Base-by-base conservation (phyloP, 2,329 filamentous ascomycete species). In the Colletotrichum abscissum region DNA sequence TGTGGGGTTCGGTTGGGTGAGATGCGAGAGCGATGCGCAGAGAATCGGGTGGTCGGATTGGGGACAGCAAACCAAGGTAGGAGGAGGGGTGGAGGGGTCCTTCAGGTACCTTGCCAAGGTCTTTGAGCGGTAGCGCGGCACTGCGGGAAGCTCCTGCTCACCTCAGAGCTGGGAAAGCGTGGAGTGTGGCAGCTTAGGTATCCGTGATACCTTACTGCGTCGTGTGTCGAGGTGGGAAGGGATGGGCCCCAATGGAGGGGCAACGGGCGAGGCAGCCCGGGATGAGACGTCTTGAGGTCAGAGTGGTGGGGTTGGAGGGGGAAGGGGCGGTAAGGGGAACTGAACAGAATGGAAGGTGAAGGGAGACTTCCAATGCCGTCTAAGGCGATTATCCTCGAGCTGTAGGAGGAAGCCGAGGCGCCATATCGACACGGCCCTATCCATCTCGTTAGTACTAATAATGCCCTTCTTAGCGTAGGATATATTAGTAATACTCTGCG, bases 281-380 rank as follows among this genome's bases (percentile, higher is more conserved):
- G 71, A 73, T 73, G 67, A 66, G 71, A 73, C 71, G 62, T 30
- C 46, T 73, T 56, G 35, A 57, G 46, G 67, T 62, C 52, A 55
- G 60, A 60, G 67, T 52, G 49, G 67, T 73, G 71, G 71, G 67
- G 59, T 64, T 69, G 30, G 30, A 64, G 66, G 59, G 66, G 66
- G 35, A 55, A 56, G n/a, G 24, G 33, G 55, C 54, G 63, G 42
- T 65, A 49, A 49, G 42, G 19, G 42, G 7, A 49, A 49, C 16
- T 49, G 19, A 49, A 49, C 19, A 11, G 42, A 49, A 49, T n/a
- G 42, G 42, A 46, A 46, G 42, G 42, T 49, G 42, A n/a, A 49
- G 6, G 38, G 38, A 16, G 42, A n/a, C n/a, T n/a, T n/a, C n/a
- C n/a, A n/a, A n/a, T n/a, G n/a, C n/a, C n/a, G n/a, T n/a, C n/a